phyloP scores from a whole-genome alignment of 2,329 filamentous ascomycete species.

The Domatiomyces globalis region DNA sequence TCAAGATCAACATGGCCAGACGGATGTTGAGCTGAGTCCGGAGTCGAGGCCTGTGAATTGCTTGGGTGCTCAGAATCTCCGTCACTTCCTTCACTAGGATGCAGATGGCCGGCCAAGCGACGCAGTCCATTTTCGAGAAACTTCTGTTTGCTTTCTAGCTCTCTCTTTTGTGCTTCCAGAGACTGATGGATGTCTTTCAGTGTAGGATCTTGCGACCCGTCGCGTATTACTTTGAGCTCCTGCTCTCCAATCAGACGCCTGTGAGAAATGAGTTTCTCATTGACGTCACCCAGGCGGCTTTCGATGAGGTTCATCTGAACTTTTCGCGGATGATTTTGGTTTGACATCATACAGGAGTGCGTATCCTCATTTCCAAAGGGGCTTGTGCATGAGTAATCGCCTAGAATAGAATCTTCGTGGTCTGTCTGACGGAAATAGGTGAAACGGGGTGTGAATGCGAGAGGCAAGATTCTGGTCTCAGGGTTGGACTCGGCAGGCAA shows the following conservation, averaged over 20 bases:
- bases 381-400: constrained; percentile 70
- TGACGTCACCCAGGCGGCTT: constrained; percentile 62
- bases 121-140: constrained; percentile 46
- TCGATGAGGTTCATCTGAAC: constrained; percentile 80
- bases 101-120: constrained; percentile 39
- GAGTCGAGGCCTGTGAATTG: constrained; percentile 16
- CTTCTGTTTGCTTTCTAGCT: constrained; percentile 42
- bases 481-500: constrained; percentile 79
- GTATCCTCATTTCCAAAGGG: constrained; percentile 87
- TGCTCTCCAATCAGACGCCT: constrained; percentile 58
- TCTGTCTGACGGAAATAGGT: constrained; percentile 97
- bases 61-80: constrained; percentile 8
- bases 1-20: constrained; percentile 31
- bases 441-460: constrained; percentile 84
- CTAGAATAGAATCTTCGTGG: constrained; percentile 62
- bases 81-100: constrained; percentile 32
- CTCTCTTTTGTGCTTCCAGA: constrained; percentile 42
- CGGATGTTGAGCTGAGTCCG: constrained; percentile 34
- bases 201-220: constrained; percentile 37
- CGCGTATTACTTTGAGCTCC: constrained; percentile 47
- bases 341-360: constrained; percentile 89
- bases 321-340: constrained; percentile 71
- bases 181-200: constrained; percentile 33
- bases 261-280: constrained; percentile 64
- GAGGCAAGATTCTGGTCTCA: constrained; percentile 81